Evolutionary conservation across 306 rosid species (phyloP).

Genomic region (Acacia melanoxylon): DNA sequence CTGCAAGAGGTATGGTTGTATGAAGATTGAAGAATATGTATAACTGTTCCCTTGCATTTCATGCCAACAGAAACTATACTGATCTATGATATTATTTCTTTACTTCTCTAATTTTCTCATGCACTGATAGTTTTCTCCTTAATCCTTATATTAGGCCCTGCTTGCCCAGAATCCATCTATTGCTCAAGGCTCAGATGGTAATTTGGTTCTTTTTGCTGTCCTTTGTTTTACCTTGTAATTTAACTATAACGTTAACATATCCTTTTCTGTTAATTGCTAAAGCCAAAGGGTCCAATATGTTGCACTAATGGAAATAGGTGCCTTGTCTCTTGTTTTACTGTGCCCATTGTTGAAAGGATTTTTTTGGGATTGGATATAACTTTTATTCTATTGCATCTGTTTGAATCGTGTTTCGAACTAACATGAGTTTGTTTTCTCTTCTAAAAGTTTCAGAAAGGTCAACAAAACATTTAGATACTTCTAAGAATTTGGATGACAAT

Average conservation of each 20-base stretch:
- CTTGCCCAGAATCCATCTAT: constrained; percentile 66
- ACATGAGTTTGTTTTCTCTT: constrained; percentile 23
- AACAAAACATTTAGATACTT: constrained; percentile 46
- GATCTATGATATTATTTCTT: constrained; percentile 13
- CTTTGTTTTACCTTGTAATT: background rate
- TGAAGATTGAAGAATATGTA: background rate
- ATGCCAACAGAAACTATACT: background rate
- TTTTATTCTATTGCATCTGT: background rate
- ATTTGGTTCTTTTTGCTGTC: constrained; percentile 21
- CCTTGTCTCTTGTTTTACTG: background rate
- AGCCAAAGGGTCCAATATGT: background rate
- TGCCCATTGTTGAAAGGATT: background rate
- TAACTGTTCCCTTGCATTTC: background rate
- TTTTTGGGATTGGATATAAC: background rate
- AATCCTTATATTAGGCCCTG: constrained; percentile 61
- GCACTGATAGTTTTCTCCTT: constrained; percentile 23
- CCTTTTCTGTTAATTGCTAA: background rate
- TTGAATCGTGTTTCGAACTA: constrained; percentile 12
- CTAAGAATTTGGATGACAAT: constrained; percentile 39
- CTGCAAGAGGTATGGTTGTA: constrained; percentile 66
- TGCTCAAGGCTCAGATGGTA: constrained; percentile 58
- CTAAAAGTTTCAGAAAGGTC: constrained; percentile 43
- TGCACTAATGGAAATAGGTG: background rate
- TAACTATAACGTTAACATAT: background rate
- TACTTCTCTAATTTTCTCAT: background rate